These are phyloP conservation scores for Xylariaceae sp. DNA, from an alignment of 2,329 filamentous ascomycete genomes.

Conservation along the genomic window DNA sequence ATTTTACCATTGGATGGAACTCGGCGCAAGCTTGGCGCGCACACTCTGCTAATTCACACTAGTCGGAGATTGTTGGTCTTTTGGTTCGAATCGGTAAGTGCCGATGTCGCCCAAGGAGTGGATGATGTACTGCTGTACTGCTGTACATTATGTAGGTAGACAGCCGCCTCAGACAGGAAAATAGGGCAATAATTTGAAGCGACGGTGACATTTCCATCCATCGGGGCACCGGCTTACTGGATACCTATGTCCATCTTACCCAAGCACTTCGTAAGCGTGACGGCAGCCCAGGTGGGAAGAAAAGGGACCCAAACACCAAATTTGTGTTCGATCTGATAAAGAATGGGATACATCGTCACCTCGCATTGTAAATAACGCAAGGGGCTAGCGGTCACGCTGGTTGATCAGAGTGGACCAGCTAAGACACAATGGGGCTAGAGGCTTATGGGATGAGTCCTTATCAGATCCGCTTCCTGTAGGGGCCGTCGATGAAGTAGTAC, in stretches of 20 bases:
- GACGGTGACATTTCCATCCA: too few relatives aligned
- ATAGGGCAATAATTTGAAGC: background rate
- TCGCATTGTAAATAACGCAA: slow-evolving; percentile 7
- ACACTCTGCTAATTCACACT: slow-evolving; percentile 1
- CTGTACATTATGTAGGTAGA: too few relatives aligned
- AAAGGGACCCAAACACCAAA: background rate
- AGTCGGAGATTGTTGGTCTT: background rate
- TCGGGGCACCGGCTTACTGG: background rate
- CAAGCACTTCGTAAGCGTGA: background rate
- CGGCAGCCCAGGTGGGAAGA: background rate
- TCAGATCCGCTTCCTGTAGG: slow-evolving; percentile 27
- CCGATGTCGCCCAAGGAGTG: slow-evolving; percentile 16
- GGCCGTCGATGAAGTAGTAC: slow-evolving; percentile 4
- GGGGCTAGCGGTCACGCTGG: background rate
- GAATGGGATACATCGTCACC: slow-evolving; percentile 1
- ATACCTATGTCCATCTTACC: background rate
- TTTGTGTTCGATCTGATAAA: slow-evolving; percentile 12
- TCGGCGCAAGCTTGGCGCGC: background rate
- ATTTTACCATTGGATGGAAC: background rate
- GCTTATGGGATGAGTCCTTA: slow-evolving; percentile 21
- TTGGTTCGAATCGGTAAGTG: too few relatives aligned
- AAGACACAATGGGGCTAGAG: slow-evolving; percentile 5
- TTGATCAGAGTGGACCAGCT: slow-evolving; percentile 1
- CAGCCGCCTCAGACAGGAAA: background rate
- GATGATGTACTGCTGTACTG: too few relatives aligned